Evolutionary conservation across 2,329 filamentous ascomycete species (phyloP).

Genomic region (Paracamarosporium sp.): DNA sequence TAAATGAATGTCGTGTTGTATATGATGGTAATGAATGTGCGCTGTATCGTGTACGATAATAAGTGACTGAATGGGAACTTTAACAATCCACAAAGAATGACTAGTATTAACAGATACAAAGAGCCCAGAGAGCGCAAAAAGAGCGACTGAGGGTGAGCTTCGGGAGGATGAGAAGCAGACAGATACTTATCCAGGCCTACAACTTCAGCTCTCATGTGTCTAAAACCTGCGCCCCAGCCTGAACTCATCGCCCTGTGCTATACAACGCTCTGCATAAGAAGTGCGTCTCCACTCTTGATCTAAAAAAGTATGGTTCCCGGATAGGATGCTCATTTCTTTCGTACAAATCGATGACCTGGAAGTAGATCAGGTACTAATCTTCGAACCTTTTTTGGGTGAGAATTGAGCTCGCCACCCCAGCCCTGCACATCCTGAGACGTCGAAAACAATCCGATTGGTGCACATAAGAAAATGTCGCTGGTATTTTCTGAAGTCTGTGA

Average conservation of each 20-base stretch:
- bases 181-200: neutral
- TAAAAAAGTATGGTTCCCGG: neutral
- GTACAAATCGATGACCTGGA: neutral
- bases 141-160: neutral
- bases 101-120: neutral
- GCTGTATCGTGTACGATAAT: no score
- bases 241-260: conserved; percentile 1
- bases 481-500: neutral
- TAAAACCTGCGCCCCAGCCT: neutral
- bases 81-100: conserved; percentile 2
- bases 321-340: neutral
- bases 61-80: neutral
- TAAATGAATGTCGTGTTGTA: neutral
- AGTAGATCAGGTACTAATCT: neutral
- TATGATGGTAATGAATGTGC: neutral
- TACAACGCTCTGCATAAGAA: conserved; percentile 1
- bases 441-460: neutral
- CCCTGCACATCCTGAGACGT: conserved; percentile 1
- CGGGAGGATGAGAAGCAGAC: neutral
- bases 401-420: neutral
- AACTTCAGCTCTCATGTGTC: neutral
- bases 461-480: neutral
- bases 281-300: neutral
- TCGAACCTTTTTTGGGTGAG: neutral
- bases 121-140: neutral